Evolutionary conservation across 2,329 filamentous ascomycete genomes (phyloP).

Genomic region (Ilyonectria sp.): DNA sequence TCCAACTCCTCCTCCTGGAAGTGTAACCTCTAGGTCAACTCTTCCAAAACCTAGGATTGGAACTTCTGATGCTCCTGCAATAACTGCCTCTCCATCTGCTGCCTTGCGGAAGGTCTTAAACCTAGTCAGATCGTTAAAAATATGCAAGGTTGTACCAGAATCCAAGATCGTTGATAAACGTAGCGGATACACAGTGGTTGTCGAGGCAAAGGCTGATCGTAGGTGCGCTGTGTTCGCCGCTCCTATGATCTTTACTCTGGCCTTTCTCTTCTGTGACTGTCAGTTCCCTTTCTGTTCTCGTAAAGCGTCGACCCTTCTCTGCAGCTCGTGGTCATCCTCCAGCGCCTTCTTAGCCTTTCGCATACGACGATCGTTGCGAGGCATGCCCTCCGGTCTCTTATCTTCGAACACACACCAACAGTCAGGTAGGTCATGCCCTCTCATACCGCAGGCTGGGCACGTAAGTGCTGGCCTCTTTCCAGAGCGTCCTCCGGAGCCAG

Average conservation of each 20-base stretch:
- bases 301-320: neutral
- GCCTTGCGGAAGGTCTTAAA: neutral
- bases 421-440: slow-evolving; percentile 1
- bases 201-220: neutral
- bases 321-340: neutral
- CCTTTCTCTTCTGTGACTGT: neutral
- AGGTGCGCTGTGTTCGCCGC: neutral
- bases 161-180: neutral
- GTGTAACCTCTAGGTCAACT: neutral
- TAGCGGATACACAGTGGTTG: neutral
- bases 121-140: neutral
- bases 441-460: neutral
- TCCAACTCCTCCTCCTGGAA: neutral
- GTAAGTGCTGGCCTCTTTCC: neutral
- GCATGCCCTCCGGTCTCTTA: neutral
- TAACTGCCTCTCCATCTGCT: neutral
- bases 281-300: neutral
- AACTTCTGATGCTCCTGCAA: neutral
- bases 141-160: neutral
- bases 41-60: neutral
- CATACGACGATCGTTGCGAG: neutral
- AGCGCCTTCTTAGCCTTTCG: neutral
- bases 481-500: neutral
- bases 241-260: neutral
- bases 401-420: neutral